phyloP scores from a whole-genome alignment of 2,329 filamentous ascomycete genomes.

The Ambrosiella cleistominuta region DNA sequence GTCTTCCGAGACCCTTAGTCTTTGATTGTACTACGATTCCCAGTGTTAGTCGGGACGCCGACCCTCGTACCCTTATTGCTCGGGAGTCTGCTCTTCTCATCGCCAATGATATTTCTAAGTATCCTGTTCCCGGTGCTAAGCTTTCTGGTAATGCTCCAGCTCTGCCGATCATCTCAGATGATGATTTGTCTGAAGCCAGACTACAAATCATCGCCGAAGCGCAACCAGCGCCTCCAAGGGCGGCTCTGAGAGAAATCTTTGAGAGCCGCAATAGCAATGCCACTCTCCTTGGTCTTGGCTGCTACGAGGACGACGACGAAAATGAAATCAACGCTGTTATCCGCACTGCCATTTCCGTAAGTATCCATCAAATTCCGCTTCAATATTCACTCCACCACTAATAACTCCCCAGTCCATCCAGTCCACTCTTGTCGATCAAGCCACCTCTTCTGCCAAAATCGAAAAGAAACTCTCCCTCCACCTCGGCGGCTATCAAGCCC shows the following conservation, averaged over 20 bases:
- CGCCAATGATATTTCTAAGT: slow-evolving; percentile 62
- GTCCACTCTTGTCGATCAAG: slow-evolving; percentile 52
- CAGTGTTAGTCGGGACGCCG: slow-evolving; percentile 31
- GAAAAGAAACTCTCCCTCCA: slow-evolving; percentile 86
- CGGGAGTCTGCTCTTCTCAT: slow-evolving; percentile 64
- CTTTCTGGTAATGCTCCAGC: slow-evolving; percentile 42
- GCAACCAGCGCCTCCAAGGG: slow-evolving; percentile 29
- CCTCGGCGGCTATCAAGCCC: slow-evolving; percentile 77
- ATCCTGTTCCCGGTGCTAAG: slow-evolving; percentile 49
- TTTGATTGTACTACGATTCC: slow-evolving; percentile 56
- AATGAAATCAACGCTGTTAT: slow-evolving; percentile 48
- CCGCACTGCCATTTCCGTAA: slow-evolving; percentile 56
- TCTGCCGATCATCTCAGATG: slow-evolving; percentile 51
- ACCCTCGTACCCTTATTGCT: slow-evolving; percentile 52
- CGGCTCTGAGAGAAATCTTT: slow-evolving; percentile 36
- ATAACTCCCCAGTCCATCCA: slow-evolving; percentile 40
- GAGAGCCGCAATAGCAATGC: slow-evolving; percentile 34
- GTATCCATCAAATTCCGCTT: slow-evolving; percentile 16
- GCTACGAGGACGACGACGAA: slow-evolving; percentile 61
- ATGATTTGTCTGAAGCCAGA: slow-evolving; percentile 54
- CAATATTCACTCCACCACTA: neutral
- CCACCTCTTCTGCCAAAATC: slow-evolving; percentile 66
- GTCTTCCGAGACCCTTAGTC: slow-evolving; percentile 56
- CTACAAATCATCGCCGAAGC: slow-evolving; percentile 59
- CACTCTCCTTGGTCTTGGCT: slow-evolving; percentile 61